These are phyloP conservation scores for Leccinum pachyderme DNA, from an alignment of 1,284 basidiomycete species.

Conservation along the genomic window DNA sequence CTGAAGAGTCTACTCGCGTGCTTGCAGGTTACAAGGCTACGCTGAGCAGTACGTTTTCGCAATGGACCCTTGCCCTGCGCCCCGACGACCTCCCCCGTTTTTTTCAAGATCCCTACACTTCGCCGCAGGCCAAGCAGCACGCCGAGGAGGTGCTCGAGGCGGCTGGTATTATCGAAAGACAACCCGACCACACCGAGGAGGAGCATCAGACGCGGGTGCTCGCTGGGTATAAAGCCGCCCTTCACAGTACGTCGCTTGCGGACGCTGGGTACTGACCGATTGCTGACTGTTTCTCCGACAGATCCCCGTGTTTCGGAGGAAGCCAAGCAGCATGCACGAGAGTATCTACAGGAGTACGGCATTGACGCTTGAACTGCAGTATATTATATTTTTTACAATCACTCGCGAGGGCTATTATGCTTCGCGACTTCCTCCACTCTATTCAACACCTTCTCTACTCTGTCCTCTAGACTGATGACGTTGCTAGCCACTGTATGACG, in stretches of 20 bases:
- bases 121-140: conserved; percentile 48
- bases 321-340: conserved; percentile 50
- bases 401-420: conserved; percentile 8
- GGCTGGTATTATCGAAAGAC: conserved; percentile 32
- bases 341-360: conserved; percentile 38
- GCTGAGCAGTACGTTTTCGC: conserved; percentile 38
- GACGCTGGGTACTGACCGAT: fast-evolving
- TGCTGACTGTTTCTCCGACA: conserved; percentile 16
- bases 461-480: conserved; percentile 59
- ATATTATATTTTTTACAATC: too few species aligned
- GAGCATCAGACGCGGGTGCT: conserved; percentile 42
- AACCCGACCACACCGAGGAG: conserved; percentile 33
- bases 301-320: conserved; percentile 43
- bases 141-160: conserved; percentile 45
- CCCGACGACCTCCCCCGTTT: background rate
- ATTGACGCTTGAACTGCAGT: conserved; percentile 14
- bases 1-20: conserved; percentile 33
- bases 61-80: background rate
- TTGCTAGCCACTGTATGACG: conserved; percentile 68
- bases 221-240: conserved; percentile 49
- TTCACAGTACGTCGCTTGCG: conserved; percentile 41
- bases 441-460: conserved; percentile 28
- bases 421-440: conserved; percentile 28
- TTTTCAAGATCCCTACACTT: conserved; percentile 39
- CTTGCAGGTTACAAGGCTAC: conserved; percentile 55